Evolutionary conservation across 2,329 filamentous ascomycete genomes (phyloP).

Genomic region (Ophiocordyceps camponoti-floridani): DNA sequence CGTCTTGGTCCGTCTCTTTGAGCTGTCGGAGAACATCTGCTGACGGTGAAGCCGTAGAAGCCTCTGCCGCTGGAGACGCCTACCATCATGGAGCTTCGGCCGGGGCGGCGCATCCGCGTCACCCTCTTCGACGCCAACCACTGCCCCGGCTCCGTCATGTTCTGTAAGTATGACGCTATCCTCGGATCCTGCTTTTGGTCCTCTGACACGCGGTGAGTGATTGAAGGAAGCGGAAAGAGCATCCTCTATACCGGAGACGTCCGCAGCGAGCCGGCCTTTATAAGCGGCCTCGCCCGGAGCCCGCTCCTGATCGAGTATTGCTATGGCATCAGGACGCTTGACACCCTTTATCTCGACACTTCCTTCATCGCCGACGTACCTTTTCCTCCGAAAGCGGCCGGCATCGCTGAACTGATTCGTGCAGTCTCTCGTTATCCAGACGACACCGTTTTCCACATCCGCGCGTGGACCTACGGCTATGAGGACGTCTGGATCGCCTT

Average conservation of each 20-base stretch:
- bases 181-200: background rate
- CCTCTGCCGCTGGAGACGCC: constrained; percentile 69
- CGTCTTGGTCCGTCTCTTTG: constrained; percentile 32
- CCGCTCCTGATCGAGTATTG: constrained; percentile 62
- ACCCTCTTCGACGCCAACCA: constrained; percentile 87
- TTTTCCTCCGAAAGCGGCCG: constrained; percentile 52
- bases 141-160: constrained; percentile 82
- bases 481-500: constrained; percentile 84
- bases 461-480: constrained; percentile 79
- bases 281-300: constrained; percentile 52
- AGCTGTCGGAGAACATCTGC: background rate
- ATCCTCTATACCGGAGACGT: constrained; percentile 83
- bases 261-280: constrained; percentile 72
- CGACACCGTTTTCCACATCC: constrained; percentile 66
- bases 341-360: constrained; percentile 80
- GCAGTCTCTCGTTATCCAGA: constrained; percentile 51
- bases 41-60: constrained; percentile 28
- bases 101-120: constrained; percentile 51
- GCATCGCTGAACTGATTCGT: constrained; percentile 52
- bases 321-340: constrained; percentile 44
- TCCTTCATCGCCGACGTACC: constrained; percentile 39
- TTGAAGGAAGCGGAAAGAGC: constrained; percentile 55
- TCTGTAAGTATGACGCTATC: constrained; percentile 28
- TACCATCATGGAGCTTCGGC: constrained; percentile 55
- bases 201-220: constrained; percentile 28